Evolutionary conservation across 306 rosid genomes (phyloP).

Genomic region (Purshia tridentata): DNA sequence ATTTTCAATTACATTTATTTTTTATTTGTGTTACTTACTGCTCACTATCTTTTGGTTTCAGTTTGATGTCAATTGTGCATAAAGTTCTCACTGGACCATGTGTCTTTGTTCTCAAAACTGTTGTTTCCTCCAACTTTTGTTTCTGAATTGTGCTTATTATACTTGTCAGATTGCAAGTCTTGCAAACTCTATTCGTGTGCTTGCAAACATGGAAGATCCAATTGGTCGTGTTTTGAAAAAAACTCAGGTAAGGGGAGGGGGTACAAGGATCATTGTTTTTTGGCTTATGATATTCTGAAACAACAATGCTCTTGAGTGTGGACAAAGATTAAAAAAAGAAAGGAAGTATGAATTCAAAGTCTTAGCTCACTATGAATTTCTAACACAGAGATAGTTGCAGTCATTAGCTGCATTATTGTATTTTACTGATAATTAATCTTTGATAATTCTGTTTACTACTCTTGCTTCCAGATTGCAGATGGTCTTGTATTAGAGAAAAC

Average conservation of each 20-base stretch:
- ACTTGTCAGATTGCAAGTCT: constrained; percentile 71
- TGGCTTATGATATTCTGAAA: constrained; percentile 18
- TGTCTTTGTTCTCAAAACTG: constrained; percentile 7
- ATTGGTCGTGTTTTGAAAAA: constrained; percentile 73
- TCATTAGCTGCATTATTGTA: neutral
- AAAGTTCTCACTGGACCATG: constrained; percentile 2
- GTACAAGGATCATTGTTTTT: constrained; percentile 7
- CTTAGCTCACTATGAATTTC: neutral
- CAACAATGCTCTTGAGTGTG: neutral
- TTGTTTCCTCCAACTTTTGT: constrained; percentile 15
- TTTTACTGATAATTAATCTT: constrained; percentile 10
- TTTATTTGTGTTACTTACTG: neutral
- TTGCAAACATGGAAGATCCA: constrained; percentile 97
- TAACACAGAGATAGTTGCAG: neutral
- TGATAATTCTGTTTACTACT: constrained; percentile 34
- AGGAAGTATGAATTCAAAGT: neutral
- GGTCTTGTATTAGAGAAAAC: constrained; percentile 92
- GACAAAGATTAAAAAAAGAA: neutral
- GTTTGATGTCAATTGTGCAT: neutral
- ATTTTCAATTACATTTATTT: neutral
- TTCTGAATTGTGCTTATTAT: constrained; percentile 27
- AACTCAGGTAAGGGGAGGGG: constrained; percentile 60
- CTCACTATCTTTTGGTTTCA: neutral
- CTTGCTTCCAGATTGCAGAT: constrained; percentile 70
- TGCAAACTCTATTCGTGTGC: constrained; percentile 69